phyloP scores from a whole-genome alignment of 768 basidiomycete species.

The Russula earlei region DNA sequence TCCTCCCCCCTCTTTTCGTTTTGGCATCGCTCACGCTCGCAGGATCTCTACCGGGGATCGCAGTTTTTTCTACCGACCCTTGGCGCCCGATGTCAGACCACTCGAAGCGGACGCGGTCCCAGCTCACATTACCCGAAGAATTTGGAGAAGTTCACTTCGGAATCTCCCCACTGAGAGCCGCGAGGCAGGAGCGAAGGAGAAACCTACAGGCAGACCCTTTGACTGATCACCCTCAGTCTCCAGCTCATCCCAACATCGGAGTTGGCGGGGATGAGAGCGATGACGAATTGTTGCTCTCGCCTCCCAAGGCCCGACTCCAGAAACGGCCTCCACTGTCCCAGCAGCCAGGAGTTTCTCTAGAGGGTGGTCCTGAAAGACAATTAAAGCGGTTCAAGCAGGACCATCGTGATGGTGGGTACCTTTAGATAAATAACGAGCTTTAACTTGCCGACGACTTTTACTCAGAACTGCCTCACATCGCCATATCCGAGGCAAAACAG shows the following conservation, averaged over 20 bases:
- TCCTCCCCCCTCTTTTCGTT: background rate
- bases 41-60: background rate
- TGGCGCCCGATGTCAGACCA: slow-evolving; percentile 5
- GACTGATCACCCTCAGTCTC: background rate
- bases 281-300: slow-evolving; percentile 4
- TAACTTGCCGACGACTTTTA: background rate
- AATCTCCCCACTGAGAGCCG: slow-evolving; percentile 16
- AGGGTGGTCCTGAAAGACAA: background rate
- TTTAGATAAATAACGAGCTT: background rate
- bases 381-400: slow-evolving; percentile 7
- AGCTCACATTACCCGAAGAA: slow-evolving; percentile 9
- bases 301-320: background rate
- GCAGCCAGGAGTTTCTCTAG: background rate
- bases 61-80: background rate
- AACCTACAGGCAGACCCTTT: background rate
- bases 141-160: slow-evolving; percentile 4
- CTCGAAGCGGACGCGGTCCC: slow-evolving; percentile 19
- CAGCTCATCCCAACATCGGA: background rate
- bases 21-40: background rate
- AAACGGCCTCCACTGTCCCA: slow-evolving; percentile 3
- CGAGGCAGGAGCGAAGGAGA: slow-evolving; percentile 8
- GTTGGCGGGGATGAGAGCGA: background rate
- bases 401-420: slow-evolving; percentile 1
- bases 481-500: background rate
- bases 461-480: background rate